Conservation (phyloP, 2,329 filamentous ascomycete genomes). For the Aspergillus aculeatinus region DNA sequence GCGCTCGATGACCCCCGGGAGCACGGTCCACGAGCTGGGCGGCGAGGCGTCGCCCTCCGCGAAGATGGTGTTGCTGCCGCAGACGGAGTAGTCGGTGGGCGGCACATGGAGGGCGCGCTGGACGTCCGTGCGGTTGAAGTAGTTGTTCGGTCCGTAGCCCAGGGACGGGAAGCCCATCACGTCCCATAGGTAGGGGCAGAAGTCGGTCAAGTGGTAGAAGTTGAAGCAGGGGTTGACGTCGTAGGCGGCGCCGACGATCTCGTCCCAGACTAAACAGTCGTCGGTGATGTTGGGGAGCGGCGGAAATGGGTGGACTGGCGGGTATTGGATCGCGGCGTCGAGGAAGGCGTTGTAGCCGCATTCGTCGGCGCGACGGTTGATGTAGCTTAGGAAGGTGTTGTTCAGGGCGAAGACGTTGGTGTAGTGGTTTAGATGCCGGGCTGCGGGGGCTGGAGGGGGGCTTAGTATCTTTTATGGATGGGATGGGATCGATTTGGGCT, state of each 20-base stretch:
- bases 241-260: conserved; percentile 54
- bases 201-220: conserved; percentile 69
- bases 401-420: conserved; percentile 45
- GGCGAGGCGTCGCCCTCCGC: conserved; percentile 51
- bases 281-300: conserved; percentile 44
- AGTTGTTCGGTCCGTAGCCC: conserved; percentile 60
- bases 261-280: conserved; percentile 59
- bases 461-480: no score
- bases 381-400: conserved; percentile 37
- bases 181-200: conserved; percentile 68
- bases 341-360: conserved; percentile 48
- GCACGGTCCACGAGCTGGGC: conserved; percentile 35
- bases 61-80: conserved; percentile 40
- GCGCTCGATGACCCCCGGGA: conserved; percentile 70
- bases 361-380: conserved; percentile 40
- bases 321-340: conserved; percentile 58
- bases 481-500: not conserved
- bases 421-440: conserved; percentile 44
- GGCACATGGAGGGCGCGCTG: conserved; percentile 65
- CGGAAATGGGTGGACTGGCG: conserved; percentile 62
- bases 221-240: conserved; percentile 75
- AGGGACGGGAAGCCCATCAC: conserved; percentile 68
- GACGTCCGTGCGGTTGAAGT: conserved; percentile 70
- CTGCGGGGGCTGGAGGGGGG: conserved; percentile 32
- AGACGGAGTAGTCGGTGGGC: conserved; percentile 43